Evolutionary conservation across 257 asterid species (phyloP).

Genomic region (Catharanthus roseus): DNA sequence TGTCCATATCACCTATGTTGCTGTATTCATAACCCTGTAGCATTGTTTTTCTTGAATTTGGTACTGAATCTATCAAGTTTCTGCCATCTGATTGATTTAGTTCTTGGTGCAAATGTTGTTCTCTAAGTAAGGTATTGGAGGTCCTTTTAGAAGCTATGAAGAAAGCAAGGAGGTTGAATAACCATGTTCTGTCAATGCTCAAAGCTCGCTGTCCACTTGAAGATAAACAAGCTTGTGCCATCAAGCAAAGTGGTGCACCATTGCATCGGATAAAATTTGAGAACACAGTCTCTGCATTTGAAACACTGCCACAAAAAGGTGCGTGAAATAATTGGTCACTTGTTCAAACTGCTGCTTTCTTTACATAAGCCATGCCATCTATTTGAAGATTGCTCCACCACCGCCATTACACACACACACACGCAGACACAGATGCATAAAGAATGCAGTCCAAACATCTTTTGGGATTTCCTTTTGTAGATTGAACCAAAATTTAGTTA

Average conservation of each 20-base stretch:
- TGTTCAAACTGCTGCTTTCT: not conserved
- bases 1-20: not conserved
- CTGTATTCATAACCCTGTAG: not conserved
- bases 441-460: not conserved
- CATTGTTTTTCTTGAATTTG: too few species aligned
- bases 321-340: slow-evolving; percentile 29
- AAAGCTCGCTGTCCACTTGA: slow-evolving; percentile 95
- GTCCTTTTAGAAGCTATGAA: slow-evolving; percentile 78
- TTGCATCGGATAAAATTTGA: slow-evolving; percentile 82
- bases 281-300: slow-evolving; percentile 91
- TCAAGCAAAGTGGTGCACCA: slow-evolving; percentile 91
- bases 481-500: not conserved
- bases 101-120: not conserved
- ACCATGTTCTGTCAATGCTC: slow-evolving; percentile 85
- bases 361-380: too few species aligned
- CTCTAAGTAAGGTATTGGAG: slow-evolving; percentile 48
- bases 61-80: too few species aligned
- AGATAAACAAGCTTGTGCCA: slow-evolving; percentile 97
- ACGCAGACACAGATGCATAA: too few species aligned
- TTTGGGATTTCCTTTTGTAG: not conserved
- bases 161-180: slow-evolving; percentile 84
- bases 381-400: not conserved
- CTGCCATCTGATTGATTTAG: too few species aligned
- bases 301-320: slow-evolving; percentile 93
- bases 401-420: not conserved